Conservation (phyloP, 106 monocot genomes). For the Platanthera zijinensis region DNA sequence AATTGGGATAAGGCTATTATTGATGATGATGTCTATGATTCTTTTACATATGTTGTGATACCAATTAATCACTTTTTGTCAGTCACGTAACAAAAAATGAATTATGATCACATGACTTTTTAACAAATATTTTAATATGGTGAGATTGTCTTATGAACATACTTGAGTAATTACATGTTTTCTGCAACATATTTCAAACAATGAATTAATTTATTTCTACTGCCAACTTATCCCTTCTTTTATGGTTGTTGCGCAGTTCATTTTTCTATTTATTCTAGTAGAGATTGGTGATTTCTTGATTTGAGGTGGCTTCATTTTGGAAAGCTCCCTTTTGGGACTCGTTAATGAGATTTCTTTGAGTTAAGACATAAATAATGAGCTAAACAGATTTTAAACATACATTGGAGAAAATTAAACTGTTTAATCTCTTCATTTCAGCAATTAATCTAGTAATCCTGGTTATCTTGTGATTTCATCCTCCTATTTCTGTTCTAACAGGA, state of each 20-base stretch:
- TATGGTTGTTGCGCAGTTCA: not conserved
- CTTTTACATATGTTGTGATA: not conserved
- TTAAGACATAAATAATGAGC: not conserved
- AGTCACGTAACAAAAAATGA: no score
- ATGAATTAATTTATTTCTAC: not conserved
- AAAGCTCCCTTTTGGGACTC: no score
- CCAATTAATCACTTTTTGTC: no score
- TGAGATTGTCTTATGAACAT: not conserved
- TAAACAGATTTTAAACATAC: not conserved
- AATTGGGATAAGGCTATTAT: no score
- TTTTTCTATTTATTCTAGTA: not conserved
- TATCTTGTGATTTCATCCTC: not conserved
- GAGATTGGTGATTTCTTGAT: not conserved
- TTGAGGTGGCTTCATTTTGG: not conserved
- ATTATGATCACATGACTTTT: no score
- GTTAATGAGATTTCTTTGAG: not conserved
- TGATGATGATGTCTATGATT: no score
- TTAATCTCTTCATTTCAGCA: not conserved
- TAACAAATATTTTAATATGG: no score
- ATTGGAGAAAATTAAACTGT: not conserved
- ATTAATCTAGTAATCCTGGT: not conserved
- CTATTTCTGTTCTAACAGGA: constrained; percentile 35
- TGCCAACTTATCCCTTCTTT: not conserved
- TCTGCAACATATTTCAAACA: not conserved
- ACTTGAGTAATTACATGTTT: not conserved